Base-by-base conservation (phyloP, 495 filamentous ascomycete genomes). In the Aspergillus saccharolyticus region DNA sequence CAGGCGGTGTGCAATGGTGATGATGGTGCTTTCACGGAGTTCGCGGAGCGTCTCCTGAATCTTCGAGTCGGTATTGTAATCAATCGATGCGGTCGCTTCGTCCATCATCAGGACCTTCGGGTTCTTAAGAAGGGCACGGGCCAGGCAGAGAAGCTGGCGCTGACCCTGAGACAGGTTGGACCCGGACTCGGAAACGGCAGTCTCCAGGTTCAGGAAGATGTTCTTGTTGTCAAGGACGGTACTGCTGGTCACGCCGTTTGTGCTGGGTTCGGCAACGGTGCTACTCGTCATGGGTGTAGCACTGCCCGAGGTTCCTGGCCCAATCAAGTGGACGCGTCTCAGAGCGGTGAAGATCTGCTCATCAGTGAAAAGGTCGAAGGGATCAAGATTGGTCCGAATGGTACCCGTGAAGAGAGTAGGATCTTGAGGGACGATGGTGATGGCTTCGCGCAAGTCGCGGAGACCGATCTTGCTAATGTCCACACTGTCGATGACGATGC, bases 361-460 rank as follows among this genome's bases (percentile, higher is more conserved):
- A 63, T 97, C 92, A 0, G 87, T 95, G 74, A 96, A 96, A 21
- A 93, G 71, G 28, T 81, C 78, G 74, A 99, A 99, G 0, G 95
- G 95, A 71, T 99, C 95, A 1, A 99, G 85, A 66, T 99, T 99
- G 67, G 79, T 92, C 43, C 95, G 84, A 62, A 99, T 89, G 0
- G 94, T 99, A 53, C 95, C 95, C 4, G 89, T 94, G 72, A 99
- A 99, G 1, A 99, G 81, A 0, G 95, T 99, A 3, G 95, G 95
- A 64, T 98, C 95, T 76, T 99, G 95, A 24, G 95, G 95, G 20
- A 99, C 95, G 66, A 99, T 97, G 2, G 95, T 97, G 66, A 99
- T 95, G 8, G 88, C 83, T 74, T 96, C 89, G 44, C 95, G 85
- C 57, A 99, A 80, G 73, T 97, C 93, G 51, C 87, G 88, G 22